phyloP scores from a whole-genome alignment of 2,329 filamentous ascomycete species.

The Ophiosphaerella korrae region DNA sequence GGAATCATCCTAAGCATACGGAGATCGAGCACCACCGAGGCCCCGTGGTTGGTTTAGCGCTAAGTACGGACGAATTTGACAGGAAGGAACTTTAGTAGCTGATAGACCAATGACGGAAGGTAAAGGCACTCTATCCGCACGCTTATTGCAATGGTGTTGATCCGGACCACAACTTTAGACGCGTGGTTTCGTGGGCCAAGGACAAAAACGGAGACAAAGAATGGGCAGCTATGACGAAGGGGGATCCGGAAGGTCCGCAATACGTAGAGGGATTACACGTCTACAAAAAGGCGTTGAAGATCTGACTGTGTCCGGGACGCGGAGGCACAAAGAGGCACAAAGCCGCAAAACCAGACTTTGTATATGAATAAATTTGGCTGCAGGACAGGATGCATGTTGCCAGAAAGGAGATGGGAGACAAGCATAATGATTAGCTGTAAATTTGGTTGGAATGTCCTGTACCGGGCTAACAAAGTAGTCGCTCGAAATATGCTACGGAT shows the following conservation, averaged over 20 bases:
- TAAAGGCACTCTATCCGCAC: not conserved
- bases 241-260: not conserved
- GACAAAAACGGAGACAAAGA: conserved; percentile 1
- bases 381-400: too few species aligned
- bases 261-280: not conserved
- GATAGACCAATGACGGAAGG: conserved; percentile 12
- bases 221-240: not conserved
- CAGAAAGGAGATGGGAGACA: too few species aligned
- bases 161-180: not conserved
- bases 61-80: conserved; percentile 18
- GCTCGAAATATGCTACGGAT: too few species aligned
- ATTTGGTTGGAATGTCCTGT: too few species aligned
- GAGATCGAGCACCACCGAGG: conserved; percentile 9
- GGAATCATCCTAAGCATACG: conserved; percentile 9
- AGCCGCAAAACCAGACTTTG: too few species aligned
- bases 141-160: not conserved
- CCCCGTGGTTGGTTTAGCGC: conserved; percentile 13
- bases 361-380: too few species aligned
- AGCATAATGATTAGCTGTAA: too few species aligned
- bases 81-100: not conserved
- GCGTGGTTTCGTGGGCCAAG: conserved; percentile 1
- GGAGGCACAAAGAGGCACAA: not conserved
- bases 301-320: not conserved
- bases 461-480: too few species aligned
- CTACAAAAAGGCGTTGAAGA: not conserved